Evolutionary conservation across 108 stramenopile genomes (phyloP).

Genomic region (Fistulifera solaris): DNA sequence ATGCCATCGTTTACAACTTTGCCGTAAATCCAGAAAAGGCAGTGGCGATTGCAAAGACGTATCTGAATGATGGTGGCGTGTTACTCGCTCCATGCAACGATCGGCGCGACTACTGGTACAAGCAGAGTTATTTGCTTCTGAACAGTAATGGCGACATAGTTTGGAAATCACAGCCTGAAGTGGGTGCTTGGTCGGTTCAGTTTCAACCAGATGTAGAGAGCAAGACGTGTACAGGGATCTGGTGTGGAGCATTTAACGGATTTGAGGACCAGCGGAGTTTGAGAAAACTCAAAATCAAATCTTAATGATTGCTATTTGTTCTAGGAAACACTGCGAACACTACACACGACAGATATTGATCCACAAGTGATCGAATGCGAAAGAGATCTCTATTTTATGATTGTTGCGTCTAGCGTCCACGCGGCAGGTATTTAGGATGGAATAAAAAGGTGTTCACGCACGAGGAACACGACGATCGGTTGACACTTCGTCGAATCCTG

Average conservation of each 20-base stretch:
- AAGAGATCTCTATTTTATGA: no score
- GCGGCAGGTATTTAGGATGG: no score
- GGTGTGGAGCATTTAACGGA: constrained; percentile 81
- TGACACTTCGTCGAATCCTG: no score
- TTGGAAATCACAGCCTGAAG: constrained; percentile 46
- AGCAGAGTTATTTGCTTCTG: constrained; percentile 58
- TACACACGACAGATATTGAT: no score
- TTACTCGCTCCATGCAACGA: constrained; percentile 74
- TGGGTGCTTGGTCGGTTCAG: constrained; percentile 84
- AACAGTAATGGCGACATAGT: constrained; percentile 40
- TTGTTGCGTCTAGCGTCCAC: no score
- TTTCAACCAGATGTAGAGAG: constrained; percentile 87
- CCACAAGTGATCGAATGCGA: no score
- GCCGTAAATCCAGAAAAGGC: constrained; percentile 76
- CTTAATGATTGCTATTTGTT: no score
- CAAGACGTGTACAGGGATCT: constrained; percentile 78
- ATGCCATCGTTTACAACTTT: constrained; percentile 70
- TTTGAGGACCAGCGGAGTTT: constrained; percentile 21
- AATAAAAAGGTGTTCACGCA: no score
- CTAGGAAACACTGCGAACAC: no score
- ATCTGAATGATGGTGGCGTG: constrained; percentile 46
- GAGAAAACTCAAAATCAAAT: neutral
- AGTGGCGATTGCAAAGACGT: constrained; percentile 31
- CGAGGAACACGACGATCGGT: no score
- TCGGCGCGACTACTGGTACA: constrained; percentile 76